phyloP scores from a whole-genome alignment of 176 grass and related monocot species.

The Eragrostis nindensis region DNA sequence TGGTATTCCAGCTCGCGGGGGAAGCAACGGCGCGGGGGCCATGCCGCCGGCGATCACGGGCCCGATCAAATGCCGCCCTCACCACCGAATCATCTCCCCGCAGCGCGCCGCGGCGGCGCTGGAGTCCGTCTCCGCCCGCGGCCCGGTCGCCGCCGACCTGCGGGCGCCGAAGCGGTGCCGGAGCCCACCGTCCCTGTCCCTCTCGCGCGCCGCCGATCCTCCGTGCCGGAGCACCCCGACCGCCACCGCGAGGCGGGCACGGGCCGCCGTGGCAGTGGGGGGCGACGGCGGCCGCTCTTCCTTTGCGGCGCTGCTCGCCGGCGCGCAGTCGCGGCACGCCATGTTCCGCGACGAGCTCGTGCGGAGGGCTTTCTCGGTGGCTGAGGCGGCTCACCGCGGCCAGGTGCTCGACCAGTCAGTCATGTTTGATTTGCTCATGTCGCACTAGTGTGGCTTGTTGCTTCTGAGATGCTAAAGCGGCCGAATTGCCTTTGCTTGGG shows the following conservation, averaged over 20 bases:
- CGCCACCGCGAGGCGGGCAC: neutral
- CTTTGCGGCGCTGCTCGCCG: constrained; percentile 22
- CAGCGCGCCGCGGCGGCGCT: constrained; percentile 25
- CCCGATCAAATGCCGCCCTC: constrained; percentile 48
- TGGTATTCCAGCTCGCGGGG: too few species aligned
- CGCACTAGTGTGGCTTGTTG: neutral
- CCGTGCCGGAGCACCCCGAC: neutral
- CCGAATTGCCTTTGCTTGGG: constrained; percentile 14
- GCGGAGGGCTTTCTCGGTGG: constrained; percentile 56
- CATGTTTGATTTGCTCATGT: neutral
- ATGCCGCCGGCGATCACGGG: constrained; percentile 36
- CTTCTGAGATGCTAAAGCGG: constrained; percentile 1
- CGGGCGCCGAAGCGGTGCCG: constrained; percentile 12
- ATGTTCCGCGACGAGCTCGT: constrained; percentile 67
- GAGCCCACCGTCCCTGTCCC: neutral
- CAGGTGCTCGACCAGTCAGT: constrained; percentile 50
- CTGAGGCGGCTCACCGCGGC: constrained; percentile 66
- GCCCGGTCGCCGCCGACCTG: constrained; percentile 12
- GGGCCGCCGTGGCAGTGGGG: neutral
- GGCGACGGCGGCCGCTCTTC: neutral
- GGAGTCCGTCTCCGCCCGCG: constrained; percentile 11
- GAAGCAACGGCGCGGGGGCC: neutral
- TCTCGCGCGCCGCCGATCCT: constrained; percentile 1
- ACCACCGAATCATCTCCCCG: constrained; percentile 22
- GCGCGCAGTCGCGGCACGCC: constrained; percentile 43